Base-by-base conservation (phyloP, 139 green algal species). In the Spirogloea muscicola region DNA sequence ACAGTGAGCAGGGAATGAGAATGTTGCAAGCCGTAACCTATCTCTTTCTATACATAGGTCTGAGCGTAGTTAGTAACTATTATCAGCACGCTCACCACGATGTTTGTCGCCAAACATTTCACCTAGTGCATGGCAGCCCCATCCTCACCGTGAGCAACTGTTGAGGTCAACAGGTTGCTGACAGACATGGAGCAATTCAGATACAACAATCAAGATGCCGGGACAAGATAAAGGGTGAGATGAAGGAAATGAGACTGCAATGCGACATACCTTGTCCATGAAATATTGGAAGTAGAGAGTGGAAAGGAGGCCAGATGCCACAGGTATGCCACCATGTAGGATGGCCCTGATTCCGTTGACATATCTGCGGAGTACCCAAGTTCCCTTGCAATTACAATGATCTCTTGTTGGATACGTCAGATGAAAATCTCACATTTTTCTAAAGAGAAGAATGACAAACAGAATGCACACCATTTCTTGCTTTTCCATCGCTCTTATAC, bases 261-360 rank as follows among this genome's bases (percentile, higher is more conserved):
- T 6, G n/a, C 21, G 16, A 33, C 25, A 2, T 29, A 77, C 68
- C 69, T 82, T 82, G 31, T 82, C 75, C 57, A 90, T 94, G 67
- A 98, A 91, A 86, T 94, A 98, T 48, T 79, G 82, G 72, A 96
- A 92, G 86, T 97, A 84, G 51, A 86, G 79, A 4, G 58, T 34
- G 4, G 89, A 86, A 57, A 97, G 85, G 18, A 76, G 74, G 0
- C 71, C 21, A 6, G 90, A 88, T 59, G 96, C 43, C 0, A 82
- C 65, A 9, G 86, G 81, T 4, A 80, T 55, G 43, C 40, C 43
- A 41, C 36, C 49, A 21, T 34, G 49, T 27, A 84, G 41, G 29
- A 76, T 34, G 10, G 33, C 46, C 49, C 43, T 80, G 46, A 82
- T 74, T 21, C 37, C 46, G 51, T 78, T 82, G 68, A 82, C 75